A percentile compares a stretch with the other conserved stretches of the same genome.
Conservation (phyloP, 257 asterid genomes). For the Penstemon barbatus region DNA sequence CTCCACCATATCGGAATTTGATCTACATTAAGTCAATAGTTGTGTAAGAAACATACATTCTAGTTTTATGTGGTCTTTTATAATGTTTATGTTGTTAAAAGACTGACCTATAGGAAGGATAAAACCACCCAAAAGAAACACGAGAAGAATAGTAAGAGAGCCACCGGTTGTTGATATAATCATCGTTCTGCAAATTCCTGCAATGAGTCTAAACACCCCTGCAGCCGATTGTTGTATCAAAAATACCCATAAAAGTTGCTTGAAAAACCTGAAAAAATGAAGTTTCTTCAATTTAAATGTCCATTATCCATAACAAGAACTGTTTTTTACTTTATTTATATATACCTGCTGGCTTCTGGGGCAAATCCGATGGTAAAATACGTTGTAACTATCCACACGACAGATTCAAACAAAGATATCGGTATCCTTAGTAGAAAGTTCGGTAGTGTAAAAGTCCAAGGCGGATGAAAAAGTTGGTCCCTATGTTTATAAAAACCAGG, state of each 20-base stretch:
- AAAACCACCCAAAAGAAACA: conserved; percentile 73
- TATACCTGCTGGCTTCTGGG: conserved; percentile 73
- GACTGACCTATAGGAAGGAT: conserved; percentile 61
- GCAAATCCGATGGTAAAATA: conserved; percentile 71
- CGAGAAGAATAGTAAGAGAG: conserved; percentile 52
- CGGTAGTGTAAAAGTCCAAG: conserved; percentile 72
- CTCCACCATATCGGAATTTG: conserved; percentile 68
- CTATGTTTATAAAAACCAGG: conserved; percentile 74
- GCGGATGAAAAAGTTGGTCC: conserved; percentile 68
- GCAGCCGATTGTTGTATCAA: conserved; percentile 74
- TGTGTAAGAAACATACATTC: conserved; percentile 13
- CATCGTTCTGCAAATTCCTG: conserved; percentile 63
- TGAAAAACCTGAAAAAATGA: conserved; percentile 51
- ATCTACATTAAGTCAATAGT: conserved; percentile 34
- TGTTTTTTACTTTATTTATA: background rate
- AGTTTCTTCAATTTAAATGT: background rate
- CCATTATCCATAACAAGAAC: background rate
- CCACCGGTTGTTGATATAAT: conserved; percentile 63
- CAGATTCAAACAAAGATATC: conserved; percentile 56
- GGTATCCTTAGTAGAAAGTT: conserved; percentile 61
- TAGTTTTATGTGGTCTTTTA: background rate
- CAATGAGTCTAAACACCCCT: conserved; percentile 62
- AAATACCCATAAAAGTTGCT: conserved; percentile 51
- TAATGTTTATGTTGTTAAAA: conserved; percentile 1
- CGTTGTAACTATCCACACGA: conserved; percentile 52